These are phyloP conservation scores for Talinum fruticosum DNA, from an alignment of 148 eudicot species.

Conservation along the genomic window DNA sequence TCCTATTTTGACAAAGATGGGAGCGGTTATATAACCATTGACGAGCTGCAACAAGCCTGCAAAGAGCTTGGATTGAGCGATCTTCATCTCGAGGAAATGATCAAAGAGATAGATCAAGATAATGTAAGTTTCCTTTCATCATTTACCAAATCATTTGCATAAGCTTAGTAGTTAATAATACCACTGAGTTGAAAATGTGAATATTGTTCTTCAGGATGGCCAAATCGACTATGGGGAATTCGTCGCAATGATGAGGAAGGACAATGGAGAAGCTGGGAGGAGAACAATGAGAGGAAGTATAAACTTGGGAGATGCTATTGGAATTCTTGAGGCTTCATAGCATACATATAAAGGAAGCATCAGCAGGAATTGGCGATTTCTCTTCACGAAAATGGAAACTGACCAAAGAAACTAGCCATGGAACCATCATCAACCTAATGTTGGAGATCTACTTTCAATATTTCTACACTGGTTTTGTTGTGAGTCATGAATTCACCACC, in stretches of 20 bases:
- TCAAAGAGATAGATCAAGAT: constrained; percentile 75
- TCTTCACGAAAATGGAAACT: background rate
- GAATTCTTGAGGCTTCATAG: constrained; percentile 26
- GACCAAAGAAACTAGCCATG: constrained; percentile 14
- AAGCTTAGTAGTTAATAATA: too few species aligned
- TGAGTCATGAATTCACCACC: background rate
- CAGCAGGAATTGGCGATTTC: background rate
- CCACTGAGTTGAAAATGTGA: constrained; percentile 4
- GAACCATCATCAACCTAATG: background rate
- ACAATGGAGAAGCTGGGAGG: constrained; percentile 45
- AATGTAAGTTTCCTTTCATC: constrained; percentile 49
- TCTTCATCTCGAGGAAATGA: constrained; percentile 61
- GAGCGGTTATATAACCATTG: constrained; percentile 80
- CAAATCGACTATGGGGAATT: constrained; percentile 75
- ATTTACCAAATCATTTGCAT: background rate
- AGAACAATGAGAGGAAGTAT: constrained; percentile 59
- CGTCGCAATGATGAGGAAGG: constrained; percentile 80
- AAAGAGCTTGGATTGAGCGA: constrained; percentile 66
- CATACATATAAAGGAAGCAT: constrained; percentile 11
- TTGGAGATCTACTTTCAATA: background rate
- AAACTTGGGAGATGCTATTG: constrained; percentile 50
- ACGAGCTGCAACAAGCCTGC: constrained; percentile 88
- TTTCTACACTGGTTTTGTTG: constrained; percentile 1
- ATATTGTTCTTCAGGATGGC: constrained; percentile 51
- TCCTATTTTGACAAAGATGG: constrained; percentile 86